Conservation (phyloP, 306 rosid genomes). For the Begonia masoniana region DNA sequence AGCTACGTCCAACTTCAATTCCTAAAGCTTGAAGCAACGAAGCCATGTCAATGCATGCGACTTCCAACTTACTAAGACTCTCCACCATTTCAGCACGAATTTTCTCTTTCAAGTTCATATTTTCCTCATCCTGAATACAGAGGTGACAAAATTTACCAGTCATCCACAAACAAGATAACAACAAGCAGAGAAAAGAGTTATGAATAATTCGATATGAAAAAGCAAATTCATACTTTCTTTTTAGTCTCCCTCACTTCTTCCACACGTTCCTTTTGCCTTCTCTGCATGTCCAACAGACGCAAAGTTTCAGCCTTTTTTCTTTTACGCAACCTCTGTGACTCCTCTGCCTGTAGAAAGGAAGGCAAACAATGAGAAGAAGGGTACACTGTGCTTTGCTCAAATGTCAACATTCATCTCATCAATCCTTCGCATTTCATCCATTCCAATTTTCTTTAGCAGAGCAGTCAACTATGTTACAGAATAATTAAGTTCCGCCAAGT, state of each 20-base stretch:
- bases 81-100: slow-evolving; percentile 56
- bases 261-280: slow-evolving; percentile 75
- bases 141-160: neutral
- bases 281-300: slow-evolving; percentile 61
- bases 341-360: slow-evolving; percentile 52
- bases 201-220: neutral
- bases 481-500: too few species aligned
- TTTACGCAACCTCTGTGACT: slow-evolving; percentile 70
- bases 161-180: neutral
- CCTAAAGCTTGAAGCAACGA: slow-evolving; percentile 82
- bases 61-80: slow-evolving; percentile 53
- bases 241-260: slow-evolving; percentile 89
- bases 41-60: slow-evolving; percentile 49
- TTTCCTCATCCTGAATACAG: slow-evolving; percentile 62
- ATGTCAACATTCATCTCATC: too few species aligned
- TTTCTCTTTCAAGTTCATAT: slow-evolving; percentile 62
- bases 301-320: slow-evolving; percentile 61
- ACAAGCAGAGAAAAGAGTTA: neutral
- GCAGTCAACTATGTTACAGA: too few species aligned
- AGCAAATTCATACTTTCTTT: slow-evolving; percentile 58
- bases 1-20: slow-evolving; percentile 47
- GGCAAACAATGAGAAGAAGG: neutral
- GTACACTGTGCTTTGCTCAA: neutral
- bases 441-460: too few species aligned
- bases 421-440: too few species aligned